A percentile compares a stretch with the other conserved stretches of the same genome.
Conservation (phyloP, 129 eudicot species). For the Flaveria bidentis region DNA sequence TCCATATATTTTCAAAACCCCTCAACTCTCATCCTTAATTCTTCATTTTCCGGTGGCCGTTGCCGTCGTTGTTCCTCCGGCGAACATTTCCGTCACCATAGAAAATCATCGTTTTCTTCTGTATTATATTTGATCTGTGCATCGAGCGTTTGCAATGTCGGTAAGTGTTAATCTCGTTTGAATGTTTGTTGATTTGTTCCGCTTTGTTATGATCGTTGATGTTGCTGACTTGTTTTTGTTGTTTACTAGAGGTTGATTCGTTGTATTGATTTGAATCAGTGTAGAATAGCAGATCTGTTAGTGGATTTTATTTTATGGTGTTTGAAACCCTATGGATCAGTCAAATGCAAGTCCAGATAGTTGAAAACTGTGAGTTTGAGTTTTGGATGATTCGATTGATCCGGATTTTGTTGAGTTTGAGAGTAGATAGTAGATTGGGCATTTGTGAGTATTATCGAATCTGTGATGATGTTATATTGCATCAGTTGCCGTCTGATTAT, state of each 20-base stretch:
- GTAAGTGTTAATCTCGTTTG: constrained; percentile 30
- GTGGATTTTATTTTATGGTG: background rate
- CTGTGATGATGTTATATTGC: too few relatives aligned
- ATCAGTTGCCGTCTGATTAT: too few relatives aligned
- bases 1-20: constrained; percentile 28
- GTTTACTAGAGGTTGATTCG: background rate
- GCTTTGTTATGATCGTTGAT: constrained; percentile 24
- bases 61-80: constrained; percentile 2
- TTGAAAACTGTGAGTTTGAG: constrained; percentile 10
- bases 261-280: background rate
- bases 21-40: background rate
- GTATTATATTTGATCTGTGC: constrained; percentile 12
- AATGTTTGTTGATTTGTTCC: background rate
- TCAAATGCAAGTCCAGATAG: constrained; percentile 1
- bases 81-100: background rate
- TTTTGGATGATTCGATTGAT: constrained; percentile 20
- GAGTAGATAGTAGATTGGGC: constrained; percentile 3
- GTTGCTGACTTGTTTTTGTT: background rate
- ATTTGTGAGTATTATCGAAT: background rate
- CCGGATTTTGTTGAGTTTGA: background rate
- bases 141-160: constrained; percentile 27
- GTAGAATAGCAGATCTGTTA: constrained; percentile 26
- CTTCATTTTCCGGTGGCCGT: constrained; percentile 9
- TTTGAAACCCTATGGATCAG: constrained; percentile 1
- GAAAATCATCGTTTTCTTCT: background rate